Evolutionary conservation across 257 asterid species (phyloP), one percentile per base, ranked within the genome.

Genomic region (Plantago ovata): DNA sequence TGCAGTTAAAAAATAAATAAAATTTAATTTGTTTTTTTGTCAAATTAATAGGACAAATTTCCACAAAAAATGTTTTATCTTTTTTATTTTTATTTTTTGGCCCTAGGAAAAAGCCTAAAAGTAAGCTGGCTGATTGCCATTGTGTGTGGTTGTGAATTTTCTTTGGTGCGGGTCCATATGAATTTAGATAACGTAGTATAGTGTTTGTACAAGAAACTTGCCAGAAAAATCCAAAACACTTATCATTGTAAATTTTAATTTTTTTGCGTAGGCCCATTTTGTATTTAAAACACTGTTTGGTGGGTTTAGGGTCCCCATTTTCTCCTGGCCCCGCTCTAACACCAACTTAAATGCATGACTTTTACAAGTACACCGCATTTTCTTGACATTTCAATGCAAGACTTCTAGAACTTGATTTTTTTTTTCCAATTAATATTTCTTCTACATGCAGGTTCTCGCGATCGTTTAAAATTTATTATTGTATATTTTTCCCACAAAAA

Each of bases 121-220:
- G 32, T 45, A 51, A 57, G 64, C 42, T 28, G 52, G 23, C 46
- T 21, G 23, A 38, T 43, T 60, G 53, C 9, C 22, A 18, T 18
- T 42, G 64, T 53, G 43, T 70, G 77, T 73, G 77, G 83, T 66
- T 70, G 71, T 60, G 10, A 62, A 52, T 66, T 66, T 28, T 47
- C 69, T 32, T 39, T 3, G 7, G 5, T 28, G 46, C 51, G 70
- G 78, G 73, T 64, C 75, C 78, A 54, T 57, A 46, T 40, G 21
- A 64, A 58, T 62, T 59, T 24, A 73, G 78, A 68, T 64, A 68
- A 55, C 52, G 68, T 52, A 48, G 45, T 36, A 16, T 50, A 50
- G 38, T 11, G 14, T 1, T 50, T 13, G 56, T 64, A 47, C 45
- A 44, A 16, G 18, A 38, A 50, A 50, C 42, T 48, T 47, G 50